Evolutionary conservation across 352 stramenopile species (phyloP).

Genomic region (Aphanomyces cochlioides): DNA sequence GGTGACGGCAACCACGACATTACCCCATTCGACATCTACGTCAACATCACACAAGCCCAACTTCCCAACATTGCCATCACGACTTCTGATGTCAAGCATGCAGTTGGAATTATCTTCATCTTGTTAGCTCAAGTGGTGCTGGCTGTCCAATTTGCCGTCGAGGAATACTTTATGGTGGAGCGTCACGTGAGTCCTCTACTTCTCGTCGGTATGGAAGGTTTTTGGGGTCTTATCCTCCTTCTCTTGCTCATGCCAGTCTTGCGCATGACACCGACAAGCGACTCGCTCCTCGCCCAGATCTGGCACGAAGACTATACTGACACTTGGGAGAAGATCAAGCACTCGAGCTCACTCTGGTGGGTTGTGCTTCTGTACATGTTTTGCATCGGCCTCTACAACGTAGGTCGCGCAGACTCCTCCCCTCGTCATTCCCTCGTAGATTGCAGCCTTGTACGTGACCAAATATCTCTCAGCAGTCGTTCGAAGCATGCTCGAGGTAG

Average conservation of each 20-base stretch:
- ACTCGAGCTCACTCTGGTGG: conserved; percentile 10
- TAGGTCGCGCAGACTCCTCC: neutral
- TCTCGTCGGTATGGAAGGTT: conserved; percentile 43
- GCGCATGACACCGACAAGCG: conserved; percentile 10
- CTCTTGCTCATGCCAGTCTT: conserved; percentile 18
- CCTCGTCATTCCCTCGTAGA: conserved; percentile 11
- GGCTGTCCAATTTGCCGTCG: conserved; percentile 43
- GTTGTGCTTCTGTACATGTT: conserved; percentile 12
- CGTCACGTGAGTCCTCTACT: conserved; percentile 39
- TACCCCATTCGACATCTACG: conserved; percentile 23
- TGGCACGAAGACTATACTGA: conserved; percentile 34
- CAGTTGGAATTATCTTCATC: conserved; percentile 37
- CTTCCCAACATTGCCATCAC: conserved; percentile 8
- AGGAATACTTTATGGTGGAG: conserved; percentile 38
- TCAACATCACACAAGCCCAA: neutral
- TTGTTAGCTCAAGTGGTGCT: conserved; percentile 41
- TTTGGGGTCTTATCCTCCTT: conserved; percentile 41
- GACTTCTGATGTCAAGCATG: conserved; percentile 10
- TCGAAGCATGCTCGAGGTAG: conserved; percentile 30
- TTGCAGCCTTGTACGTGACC: conserved; percentile 30
- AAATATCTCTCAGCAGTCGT: conserved; percentile 32
- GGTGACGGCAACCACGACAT: conserved; percentile 16
- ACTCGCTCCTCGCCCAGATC: conserved; percentile 18
- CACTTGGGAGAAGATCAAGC: conserved; percentile 28
- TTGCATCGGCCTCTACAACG: conserved; percentile 26